These are phyloP conservation scores for Oryza brachyantha DNA, from an alignment of 176 grass and related monocot genomes.

Conservation along the genomic window DNA sequence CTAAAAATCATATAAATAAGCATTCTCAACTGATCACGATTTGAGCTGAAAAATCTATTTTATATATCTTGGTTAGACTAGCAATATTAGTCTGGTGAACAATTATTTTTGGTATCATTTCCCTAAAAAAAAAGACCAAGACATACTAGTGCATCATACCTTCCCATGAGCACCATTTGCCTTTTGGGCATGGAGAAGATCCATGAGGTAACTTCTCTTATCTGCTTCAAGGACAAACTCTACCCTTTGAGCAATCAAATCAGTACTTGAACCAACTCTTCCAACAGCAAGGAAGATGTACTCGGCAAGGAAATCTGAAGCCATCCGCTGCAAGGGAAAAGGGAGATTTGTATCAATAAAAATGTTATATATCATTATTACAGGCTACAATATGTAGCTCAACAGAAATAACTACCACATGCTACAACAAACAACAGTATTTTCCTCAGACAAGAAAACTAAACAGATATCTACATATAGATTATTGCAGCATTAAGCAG, in stretches of 20 bases:
- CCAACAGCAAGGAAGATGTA: constrained; percentile 98
- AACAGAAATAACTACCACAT: not conserved
- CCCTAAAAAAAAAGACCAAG: constrained; percentile 14
- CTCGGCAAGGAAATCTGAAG: constrained; percentile 76
- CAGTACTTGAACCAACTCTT: constrained; percentile 96
- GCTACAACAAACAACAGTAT: not conserved
- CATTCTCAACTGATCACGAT: not conserved
- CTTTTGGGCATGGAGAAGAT: constrained; percentile 88
- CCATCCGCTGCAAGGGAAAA: constrained; percentile 57
- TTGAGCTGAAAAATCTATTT: not conserved
- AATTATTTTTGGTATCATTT: not conserved
- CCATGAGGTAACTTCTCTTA: constrained; percentile 95
- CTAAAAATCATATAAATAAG: not conserved
- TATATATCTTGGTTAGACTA: not conserved
- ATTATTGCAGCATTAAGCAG: not conserved
- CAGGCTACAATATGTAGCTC: not conserved
- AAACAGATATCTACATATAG: not conserved
- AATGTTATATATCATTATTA: not conserved
- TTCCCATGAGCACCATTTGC: constrained; percentile 79
- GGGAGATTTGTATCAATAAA: not conserved
- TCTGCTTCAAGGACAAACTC: constrained; percentile 89
- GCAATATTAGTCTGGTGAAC: constrained; percentile 1
- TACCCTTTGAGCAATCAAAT: constrained; percentile 92
- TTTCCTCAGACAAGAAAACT: not conserved
- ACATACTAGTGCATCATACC: constrained; percentile 30